These are phyloP conservation scores for Aspergillus sp. DNA, from an alignment of 2,329 filamentous ascomycete genomes.

Conservation along the genomic window DNA sequence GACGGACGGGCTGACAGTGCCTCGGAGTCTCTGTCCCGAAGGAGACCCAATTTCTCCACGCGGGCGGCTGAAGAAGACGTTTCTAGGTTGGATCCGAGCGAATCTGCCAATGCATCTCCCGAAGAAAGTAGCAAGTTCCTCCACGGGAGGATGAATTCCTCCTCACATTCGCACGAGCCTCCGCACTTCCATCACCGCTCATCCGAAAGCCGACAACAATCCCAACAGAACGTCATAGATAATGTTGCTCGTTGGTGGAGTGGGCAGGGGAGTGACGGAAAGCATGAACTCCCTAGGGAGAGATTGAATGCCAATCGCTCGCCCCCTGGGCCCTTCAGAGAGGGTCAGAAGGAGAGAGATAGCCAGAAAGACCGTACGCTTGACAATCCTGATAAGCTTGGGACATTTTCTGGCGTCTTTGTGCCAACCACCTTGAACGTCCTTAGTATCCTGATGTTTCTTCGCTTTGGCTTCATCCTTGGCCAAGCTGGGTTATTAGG, in stretches of 20 bases:
- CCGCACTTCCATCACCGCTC: constrained; percentile 22
- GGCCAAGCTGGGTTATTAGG: constrained; percentile 78
- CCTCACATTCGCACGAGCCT: constrained; percentile 28
- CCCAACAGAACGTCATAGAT: constrained; percentile 27
- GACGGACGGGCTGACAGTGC: constrained; percentile 20
- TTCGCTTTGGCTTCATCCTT: constrained; percentile 82
- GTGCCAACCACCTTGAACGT: constrained; percentile 89
- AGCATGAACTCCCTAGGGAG: constrained; percentile 12
- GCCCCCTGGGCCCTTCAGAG: constrained; percentile 25
- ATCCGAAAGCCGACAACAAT: constrained; percentile 18
- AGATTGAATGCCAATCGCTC: constrained; percentile 14
- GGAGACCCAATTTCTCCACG: constrained; percentile 42
- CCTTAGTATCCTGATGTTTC: constrained; percentile 87
- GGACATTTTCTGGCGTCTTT: constrained; percentile 76
- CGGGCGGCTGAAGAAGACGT: constrained; percentile 42
- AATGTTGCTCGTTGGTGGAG: constrained; percentile 30
- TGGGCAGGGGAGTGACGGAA: constrained; percentile 14
- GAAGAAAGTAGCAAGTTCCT: constrained; percentile 27
- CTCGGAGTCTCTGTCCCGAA: constrained; percentile 34
- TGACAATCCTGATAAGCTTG: constrained; percentile 62
- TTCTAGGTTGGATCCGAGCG: constrained; percentile 36
- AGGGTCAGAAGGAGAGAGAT: constrained; percentile 37
- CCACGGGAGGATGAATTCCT: constrained; percentile 23
- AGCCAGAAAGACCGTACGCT: constrained; percentile 26
- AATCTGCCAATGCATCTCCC: constrained; percentile 24